These are phyloP conservation scores for Colletotrichum nymphaeae DNA, from an alignment of 2,329 filamentous ascomycete species.

Conservation along the genomic window DNA sequence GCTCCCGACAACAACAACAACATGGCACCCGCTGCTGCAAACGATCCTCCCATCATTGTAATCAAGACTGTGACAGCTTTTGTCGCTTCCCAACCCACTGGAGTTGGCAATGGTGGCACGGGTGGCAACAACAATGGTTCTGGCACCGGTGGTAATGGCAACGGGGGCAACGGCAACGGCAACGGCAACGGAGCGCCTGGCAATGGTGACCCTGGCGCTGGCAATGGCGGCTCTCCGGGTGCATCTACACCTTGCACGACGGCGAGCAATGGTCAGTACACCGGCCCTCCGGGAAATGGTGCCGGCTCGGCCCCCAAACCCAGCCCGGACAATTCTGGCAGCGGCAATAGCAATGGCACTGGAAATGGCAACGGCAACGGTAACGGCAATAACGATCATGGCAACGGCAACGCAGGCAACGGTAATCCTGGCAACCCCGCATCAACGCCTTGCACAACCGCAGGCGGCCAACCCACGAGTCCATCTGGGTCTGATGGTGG, in stretches of 20 bases:
- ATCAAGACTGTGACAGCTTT: constrained; percentile 26
- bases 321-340: background rate
- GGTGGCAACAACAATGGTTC: background rate
- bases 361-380: no score
- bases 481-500: background rate
- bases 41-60: background rate
- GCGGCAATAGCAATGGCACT: background rate
- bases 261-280: background rate
- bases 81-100: background rate
- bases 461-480: background rate
- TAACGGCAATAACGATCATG: background rate
- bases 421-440: background rate
- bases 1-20: constrained; percentile 22
- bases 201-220: background rate
- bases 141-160: background rate
- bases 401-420: background rate
- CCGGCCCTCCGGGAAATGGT: background rate
- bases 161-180: background rate
- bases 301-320: background rate
- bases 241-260: constrained; percentile 7
- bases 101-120: background rate
- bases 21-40: background rate
- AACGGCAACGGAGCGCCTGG: background rate
- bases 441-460: constrained; percentile 7
- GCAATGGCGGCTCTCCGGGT: background rate